Evolutionary conservation across 768 basidiomycete species (phyloP), one percentile per base, ranked within the genome.

Genomic region (Xerocomellus chrysenteron): DNA sequence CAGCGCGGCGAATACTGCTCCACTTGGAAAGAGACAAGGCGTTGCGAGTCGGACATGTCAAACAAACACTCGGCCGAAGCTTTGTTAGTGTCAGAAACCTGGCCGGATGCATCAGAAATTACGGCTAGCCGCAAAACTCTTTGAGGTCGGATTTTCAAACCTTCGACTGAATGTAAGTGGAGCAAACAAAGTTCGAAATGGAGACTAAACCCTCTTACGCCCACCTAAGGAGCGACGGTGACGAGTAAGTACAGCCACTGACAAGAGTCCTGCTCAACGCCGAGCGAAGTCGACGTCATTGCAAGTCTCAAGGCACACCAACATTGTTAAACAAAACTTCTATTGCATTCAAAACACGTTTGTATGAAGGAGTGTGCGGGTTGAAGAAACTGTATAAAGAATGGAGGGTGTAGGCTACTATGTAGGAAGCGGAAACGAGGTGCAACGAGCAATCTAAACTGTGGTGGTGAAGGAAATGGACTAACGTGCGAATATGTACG

Each of bases 341-440:
- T 71, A 71, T 61, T 61, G 58, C 56, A 63, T 54, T 65, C 58
- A 57, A 57, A 66, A 60, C 56, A 61, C 54, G 39, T 21, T 56
- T 26, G 49, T 55, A 26, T 28, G 6, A 63, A 65, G 36, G 72
- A 73, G 60, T 64, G 70, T 73, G 64, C 62, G 53, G 50, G 57
- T 68, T 61, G 43, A 52, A 49, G 39, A 55, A 58, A 48, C 37
- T 47, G 63, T 65, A 39, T 65, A 71, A 67, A 19, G 67, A 71
- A 50, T 39, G 69, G 43, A 55, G 47, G 58, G 52, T 56, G 59
- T 64, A 59, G 49, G 45, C 35, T 71, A 69, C 30, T 65, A 37
- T 56, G 59, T 47, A n/a, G 49, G 50, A 56, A 45, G 28, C 5
- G 46, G 44, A 32, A 45, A 56, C 43, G 48, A 28, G 61, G 52